A percentile compares a stretch with the other conserved stretches of the same genome.
Conservation (phyloP, 768 basidiomycete species). For the Boletus subcaerulescens region DNA sequence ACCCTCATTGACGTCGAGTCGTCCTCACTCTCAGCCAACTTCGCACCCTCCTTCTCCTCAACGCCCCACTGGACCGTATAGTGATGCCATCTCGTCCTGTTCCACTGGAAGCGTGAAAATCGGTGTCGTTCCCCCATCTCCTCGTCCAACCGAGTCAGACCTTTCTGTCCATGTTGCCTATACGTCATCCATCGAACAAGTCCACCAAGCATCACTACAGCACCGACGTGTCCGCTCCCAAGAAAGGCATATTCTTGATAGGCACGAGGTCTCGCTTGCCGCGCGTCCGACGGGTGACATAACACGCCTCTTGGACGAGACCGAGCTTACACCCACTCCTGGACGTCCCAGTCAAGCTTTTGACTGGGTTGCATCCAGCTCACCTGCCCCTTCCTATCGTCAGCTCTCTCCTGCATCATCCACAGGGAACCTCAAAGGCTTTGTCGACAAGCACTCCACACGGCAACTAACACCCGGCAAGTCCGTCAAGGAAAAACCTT, state of each 20-base stretch:
- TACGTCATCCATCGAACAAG: constrained; percentile 17
- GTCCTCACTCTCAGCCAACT: constrained; percentile 8
- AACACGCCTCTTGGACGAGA: constrained; percentile 19
- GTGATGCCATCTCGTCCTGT: constrained; percentile 2
- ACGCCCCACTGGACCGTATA: background rate
- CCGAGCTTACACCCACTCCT: constrained; percentile 28
- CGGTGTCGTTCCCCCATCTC: constrained; percentile 31
- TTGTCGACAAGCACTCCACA: constrained; percentile 19
- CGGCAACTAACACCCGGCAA: constrained; percentile 4
- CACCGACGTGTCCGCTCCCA: constrained; percentile 32
- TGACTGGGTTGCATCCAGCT: constrained; percentile 18
- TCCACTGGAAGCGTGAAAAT: constrained; percentile 29
- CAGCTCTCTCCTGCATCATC: constrained; percentile 33
- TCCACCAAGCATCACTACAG: constrained; percentile 15
- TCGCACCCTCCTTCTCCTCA: constrained; percentile 9
- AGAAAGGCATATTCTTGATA: constrained; percentile 28
- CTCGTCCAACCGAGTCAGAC: constrained; percentile 19
- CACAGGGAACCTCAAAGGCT: constrained; percentile 29
- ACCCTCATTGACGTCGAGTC: background rate
- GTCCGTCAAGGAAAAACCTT: constrained; percentile 12
- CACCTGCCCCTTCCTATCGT: constrained; percentile 12
- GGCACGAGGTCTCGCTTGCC: constrained; percentile 34
- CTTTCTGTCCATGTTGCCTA: constrained; percentile 1
- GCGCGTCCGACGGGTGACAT: constrained; percentile 28
- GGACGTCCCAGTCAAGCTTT: constrained; percentile 6